Base-by-base conservation (phyloP, 257 asterid species). In the Solanum pennellii region DNA sequence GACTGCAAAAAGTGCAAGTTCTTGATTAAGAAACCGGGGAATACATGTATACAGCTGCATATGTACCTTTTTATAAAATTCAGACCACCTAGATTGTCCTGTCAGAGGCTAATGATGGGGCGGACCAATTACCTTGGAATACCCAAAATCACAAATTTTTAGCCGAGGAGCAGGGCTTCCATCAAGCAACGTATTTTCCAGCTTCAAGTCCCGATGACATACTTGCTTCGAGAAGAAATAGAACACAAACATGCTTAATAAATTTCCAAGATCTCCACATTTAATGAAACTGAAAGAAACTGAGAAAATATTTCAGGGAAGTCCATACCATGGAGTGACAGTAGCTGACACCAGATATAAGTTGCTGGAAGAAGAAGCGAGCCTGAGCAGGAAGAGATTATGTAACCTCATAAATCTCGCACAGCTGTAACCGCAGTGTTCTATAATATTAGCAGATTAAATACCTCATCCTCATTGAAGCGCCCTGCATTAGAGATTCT, bases 291-390 rank as follows among this genome's bases (percentile, higher is more conserved):
- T 23, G 60, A 68, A 79, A 27, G 65, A 79, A 45, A 45, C 33
- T 80, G 68, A 47, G 68, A 47, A 47, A 47, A 80, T 29, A 45
- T 29, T 47, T 49, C 41, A 66, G 52, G 16, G 72, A 85, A 66
- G 86, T 27, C 77, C 41, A 85, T 94, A 93, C 98, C 98, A 95
- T 95, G 11, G 98, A 91, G 84, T 96, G 98, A 87, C 98, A 96
- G 91, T 93, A 96, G 93, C 98, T 96, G 92, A 96, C 98, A 88
- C 98, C 98, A 84, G 98, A 96, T 91, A 96, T 93, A 89, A 96
- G 98, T 85, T 96, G 98, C 90, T 96, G 98, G 80, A 94, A 96
- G 86, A 96, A 96, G 94, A 94, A 96, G 41, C 98, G 95, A 84
- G 98, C 98, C 98, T 96, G 94, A 87, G 66, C 85, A 80, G 2